Base-by-base conservation (phyloP, 306 rosid genomes). In the Oemleria cerasiformis region DNA sequence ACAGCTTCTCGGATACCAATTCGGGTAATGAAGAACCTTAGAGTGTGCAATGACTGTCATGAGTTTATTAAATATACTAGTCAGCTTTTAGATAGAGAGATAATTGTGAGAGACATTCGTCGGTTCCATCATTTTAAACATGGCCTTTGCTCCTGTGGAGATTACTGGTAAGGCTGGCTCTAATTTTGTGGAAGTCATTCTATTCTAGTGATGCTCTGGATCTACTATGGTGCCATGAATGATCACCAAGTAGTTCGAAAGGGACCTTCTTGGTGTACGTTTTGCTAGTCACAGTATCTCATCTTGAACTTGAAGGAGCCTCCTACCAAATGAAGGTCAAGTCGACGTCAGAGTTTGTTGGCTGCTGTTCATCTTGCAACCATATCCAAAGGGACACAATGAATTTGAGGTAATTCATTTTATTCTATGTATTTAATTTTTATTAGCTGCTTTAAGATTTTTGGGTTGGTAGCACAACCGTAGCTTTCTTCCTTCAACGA, bases 71-170 rank as follows among this genome's bases (percentile, higher is more conserved):
- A 87, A 73, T 84, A 67, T 72, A 79, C 88, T 61, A 82, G 91
- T 92, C 88, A 82, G 73, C 85, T 90, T 83, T 81, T 89, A 49
- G 80, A 65, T 67, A 85, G 90, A 43, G 86, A 86, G 76, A 84
- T 92, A 63, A 82, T 86, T 54, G 83, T 86, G 16, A 83, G 96
- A 82, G 97, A 92, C 63, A 81, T 76, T 68, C 84, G 83, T 77
- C 80, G 92, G 64, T 90, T 86, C 79, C 96, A 88, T 79, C 90
- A 76, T 75, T 92, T 88, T 68, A 88, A 74, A 79, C 73, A 86
- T 3, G 92, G 96, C 3, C 42, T 55, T 70, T 90, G 95, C 78
- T 85, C 96, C 65, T 92, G 90, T 72, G 85, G 90, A 82, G 90
- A 92, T 81, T 86, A 80, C 82, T 92, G 92, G 96, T 90, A 83